phyloP scores from a whole-genome alignment of 768 basidiomycete species.

The Calocera cornea region DNA sequence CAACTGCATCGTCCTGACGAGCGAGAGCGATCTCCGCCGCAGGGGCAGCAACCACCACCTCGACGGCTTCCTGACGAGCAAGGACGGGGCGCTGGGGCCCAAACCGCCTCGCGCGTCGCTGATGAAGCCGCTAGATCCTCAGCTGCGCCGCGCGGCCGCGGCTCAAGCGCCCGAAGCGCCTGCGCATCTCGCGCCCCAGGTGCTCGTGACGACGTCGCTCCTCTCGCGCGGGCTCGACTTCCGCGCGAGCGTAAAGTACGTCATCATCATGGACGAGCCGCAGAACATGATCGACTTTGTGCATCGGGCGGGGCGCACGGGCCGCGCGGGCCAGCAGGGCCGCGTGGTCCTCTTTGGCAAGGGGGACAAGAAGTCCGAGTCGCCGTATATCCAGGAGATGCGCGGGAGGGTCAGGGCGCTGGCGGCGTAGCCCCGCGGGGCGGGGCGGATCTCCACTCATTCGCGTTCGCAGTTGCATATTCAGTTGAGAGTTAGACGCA shows the following conservation, averaged over 20 bases:
- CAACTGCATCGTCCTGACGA: constrained; percentile 47
- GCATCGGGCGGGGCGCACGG: constrained; percentile 78
- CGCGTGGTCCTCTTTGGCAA: constrained; percentile 13
- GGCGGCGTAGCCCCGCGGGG: neutral
- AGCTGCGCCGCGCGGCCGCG: too few species aligned
- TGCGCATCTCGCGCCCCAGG: constrained; percentile 23
- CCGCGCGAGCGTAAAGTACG: constrained; percentile 56
- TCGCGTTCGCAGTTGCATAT: neutral
- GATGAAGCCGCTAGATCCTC: too few species aligned
- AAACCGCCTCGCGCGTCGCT: too few species aligned
- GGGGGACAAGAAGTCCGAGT: neutral
- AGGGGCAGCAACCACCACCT: constrained; percentile 64
- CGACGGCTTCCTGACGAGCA: constrained; percentile 49
- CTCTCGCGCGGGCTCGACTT: constrained; percentile 88
- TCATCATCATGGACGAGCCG: constrained; percentile 80
- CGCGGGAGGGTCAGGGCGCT: neutral
- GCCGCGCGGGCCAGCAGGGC: constrained; percentile 38
- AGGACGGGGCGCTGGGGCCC: neutral
- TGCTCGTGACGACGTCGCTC: constrained; percentile 80
- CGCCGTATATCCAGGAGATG: neutral
- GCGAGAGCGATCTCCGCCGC: constrained; percentile 41
- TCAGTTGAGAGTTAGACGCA: neutral
- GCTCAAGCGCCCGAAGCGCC: constrained; percentile 17
- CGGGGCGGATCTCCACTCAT: neutral
- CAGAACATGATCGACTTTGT: constrained; percentile 84